Base-by-base conservation (phyloP, 768 basidiomycete species). In the Candolleomyces eurysporus region DNA sequence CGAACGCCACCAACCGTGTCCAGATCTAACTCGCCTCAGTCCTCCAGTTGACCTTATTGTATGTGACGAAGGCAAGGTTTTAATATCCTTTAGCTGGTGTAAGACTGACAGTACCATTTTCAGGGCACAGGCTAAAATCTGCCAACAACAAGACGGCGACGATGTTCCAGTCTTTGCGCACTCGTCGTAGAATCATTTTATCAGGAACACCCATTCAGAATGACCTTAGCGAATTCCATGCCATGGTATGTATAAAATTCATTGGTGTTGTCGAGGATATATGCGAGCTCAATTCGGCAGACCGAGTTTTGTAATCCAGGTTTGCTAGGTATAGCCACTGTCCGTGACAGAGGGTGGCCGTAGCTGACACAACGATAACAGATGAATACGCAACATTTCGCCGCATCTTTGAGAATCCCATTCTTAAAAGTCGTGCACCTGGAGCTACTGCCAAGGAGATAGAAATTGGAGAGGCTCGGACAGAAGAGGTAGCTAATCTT, bases 121-220 rank as follows among this genome's bases (percentile, higher is more conserved):
- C 54, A 92, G 94, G 93, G 3, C 97, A 99, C 72, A 81, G 96
- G 30, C 79, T 99, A 22, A 98, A 98, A 69, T 94, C 94, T 10
- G 88, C 93, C 5, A 91, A 87, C 64, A 92, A 89, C 67, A 96
- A 98, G 76, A 96, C 94, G 0, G 89, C 89, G 2, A 82, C 84
- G 52, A 91, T 95, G 84, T 92, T 99, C 68, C 87, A 89, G 56
- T 81, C 83, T 4, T 76, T 99, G 31, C 81, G 82, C 52, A 94
- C 93, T 2, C 82, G 81, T 11, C 80, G 92, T 22, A 78, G 96
- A 42, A 82, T 98, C 63, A 96, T 99, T 42, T 79, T 99, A 4
- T 95, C 95, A 0, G 97, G 97, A 36, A 99, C 97, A 1, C 97
- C 97, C 0, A 92, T 99, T 46, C 97, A 98, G 72, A 99, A 99